These are phyloP conservation scores for Porogramme epimiltina DNA, from an alignment of 1,284 basidiomycete genomes.

Conservation along the genomic window DNA sequence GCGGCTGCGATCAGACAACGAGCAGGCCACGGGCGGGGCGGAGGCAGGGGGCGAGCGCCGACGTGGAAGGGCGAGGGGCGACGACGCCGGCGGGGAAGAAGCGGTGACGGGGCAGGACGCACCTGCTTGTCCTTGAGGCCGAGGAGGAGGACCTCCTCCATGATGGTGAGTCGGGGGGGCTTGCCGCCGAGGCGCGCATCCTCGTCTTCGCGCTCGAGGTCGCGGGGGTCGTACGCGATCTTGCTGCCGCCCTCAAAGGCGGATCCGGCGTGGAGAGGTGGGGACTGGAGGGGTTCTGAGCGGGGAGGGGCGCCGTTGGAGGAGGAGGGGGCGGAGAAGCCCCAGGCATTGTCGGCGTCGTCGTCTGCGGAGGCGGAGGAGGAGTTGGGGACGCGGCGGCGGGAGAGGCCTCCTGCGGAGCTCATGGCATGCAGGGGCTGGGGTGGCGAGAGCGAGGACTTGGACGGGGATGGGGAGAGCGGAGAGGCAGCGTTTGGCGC, in stretches of 20 bases:
- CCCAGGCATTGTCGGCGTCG: conserved; percentile 33
- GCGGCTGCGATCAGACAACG: background rate
- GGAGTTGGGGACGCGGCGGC: conserved; percentile 46
- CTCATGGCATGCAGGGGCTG: conserved; percentile 34
- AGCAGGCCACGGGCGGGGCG: background rate
- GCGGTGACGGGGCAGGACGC: conserved; percentile 4
- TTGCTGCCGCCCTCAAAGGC: conserved; percentile 83
- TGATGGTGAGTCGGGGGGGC: conserved; percentile 87
- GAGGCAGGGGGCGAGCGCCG: background rate
- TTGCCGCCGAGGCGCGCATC: conserved; percentile 65
- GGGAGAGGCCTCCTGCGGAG: conserved; percentile 49
- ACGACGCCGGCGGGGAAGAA: background rate
- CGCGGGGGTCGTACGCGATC: conserved; percentile 93
- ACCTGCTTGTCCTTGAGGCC: conserved; percentile 92
- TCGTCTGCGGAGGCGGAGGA: conserved; percentile 39
- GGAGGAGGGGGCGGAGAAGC: conserved; percentile 30
- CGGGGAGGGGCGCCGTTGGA: conserved; percentile 34
- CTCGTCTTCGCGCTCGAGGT: conserved; percentile 81
- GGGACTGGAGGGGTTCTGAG: conserved; percentile 21
- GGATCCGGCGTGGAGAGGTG: conserved; percentile 61
- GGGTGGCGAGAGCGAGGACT: conserved; percentile 1
- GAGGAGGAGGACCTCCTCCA: conserved; percentile 95
- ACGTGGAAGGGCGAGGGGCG: background rate
- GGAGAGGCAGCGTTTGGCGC: conserved; percentile 2
- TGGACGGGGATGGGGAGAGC: background rate